Base-by-base conservation (phyloP, 169 alveolate species). In the Cryptosporidium muris region DNA sequence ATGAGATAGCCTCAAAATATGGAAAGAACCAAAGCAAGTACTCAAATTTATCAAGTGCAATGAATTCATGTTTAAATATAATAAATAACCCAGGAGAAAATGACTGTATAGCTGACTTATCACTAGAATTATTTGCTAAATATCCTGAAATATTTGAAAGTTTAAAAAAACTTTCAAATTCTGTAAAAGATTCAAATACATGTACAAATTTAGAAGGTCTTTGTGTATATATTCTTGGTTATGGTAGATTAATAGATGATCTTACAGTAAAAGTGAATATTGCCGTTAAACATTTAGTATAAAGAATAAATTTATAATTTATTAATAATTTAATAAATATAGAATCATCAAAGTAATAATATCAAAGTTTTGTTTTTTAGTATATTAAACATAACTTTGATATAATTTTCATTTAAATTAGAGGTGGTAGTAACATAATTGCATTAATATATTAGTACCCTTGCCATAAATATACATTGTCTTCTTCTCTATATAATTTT, bases 141-240 rank as follows among this genome's bases (percentile, higher is more conserved):
- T 74, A 74, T 58, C 85, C 74, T 34, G n/a, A 12, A 34, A 34
- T 58, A 58, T 74, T 74, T 74, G 85, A 74, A 40, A 58, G 74
- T n/a, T 54, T 74, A 47, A 74, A 74, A 43, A 45, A 66, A 16
- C 62, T 74, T 38, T 43, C 74, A 16, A 74, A 74, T n/a, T 16
- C 54, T 25, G 54, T 1, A 49, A 9, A 8, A 9, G 54, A 49
- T 49, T 49, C 8, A 12, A 49, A 49, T 49, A 9, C 0, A 49
- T 9, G 8, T 49, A 9, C 12, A 49, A 9, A 0, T 49, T 49
- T 49, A 49, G 8, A 9, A 9, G 14, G 12, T 9, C 12, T 8
- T 49, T 49, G 12, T 49, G 8, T 49, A 9, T 49, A 49, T 49
- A 9, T 49, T 49, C 12, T 49, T 49, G 54, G 14, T 49, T 12